Percentiles rank a stretch among this genome's conserved stretches.
Conservation (phyloP, 2,329 filamentous ascomycete species). For the Graphilbum sp. region DNA sequence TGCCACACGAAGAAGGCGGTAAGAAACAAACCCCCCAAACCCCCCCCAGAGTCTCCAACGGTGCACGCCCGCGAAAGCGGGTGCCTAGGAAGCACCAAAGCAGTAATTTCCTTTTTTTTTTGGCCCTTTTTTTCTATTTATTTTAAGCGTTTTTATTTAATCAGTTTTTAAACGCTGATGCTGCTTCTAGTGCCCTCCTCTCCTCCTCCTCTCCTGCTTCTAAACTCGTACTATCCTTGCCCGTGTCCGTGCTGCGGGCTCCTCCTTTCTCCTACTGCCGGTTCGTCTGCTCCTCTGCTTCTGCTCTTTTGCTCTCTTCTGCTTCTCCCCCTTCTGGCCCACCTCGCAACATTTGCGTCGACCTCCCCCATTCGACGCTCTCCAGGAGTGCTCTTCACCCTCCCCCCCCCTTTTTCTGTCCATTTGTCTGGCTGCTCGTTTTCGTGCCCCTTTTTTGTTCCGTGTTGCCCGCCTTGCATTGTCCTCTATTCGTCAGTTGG, state of each 20-base stretch:
- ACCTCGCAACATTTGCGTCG: not conserved
- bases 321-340: not conserved
- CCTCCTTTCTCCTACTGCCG: conserved; percentile 1
- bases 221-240: not conserved
- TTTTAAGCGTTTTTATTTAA: conserved; percentile 9
- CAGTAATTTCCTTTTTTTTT: conserved; percentile 8
- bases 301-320: conserved; percentile 5
- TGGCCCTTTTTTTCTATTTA: conserved; percentile 12
- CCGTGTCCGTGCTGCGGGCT: not conserved
- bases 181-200: conserved; percentile 1
- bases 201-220: too few relatives aligned
- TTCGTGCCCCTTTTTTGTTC: too few relatives aligned
- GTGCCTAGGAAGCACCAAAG: too few relatives aligned
- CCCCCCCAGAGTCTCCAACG: too few relatives aligned
- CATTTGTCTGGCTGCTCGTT: too few relatives aligned
- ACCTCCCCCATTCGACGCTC: not conserved
- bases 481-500: too few relatives aligned
- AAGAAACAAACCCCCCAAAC: too few relatives aligned
- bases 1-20: too few relatives aligned
- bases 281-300: not conserved
- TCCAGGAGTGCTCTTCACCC: too few relatives aligned
- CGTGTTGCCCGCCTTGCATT: too few relatives aligned
- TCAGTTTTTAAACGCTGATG: conserved; percentile 7
- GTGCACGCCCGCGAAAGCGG: too few relatives aligned
- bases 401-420: too few relatives aligned